A percentile compares a stretch with the other conserved stretches of the same genome.
Evolutionary conservation across 768 basidiomycete genomes (phyloP).

Genomic region (Trametes gibbosa): DNA sequence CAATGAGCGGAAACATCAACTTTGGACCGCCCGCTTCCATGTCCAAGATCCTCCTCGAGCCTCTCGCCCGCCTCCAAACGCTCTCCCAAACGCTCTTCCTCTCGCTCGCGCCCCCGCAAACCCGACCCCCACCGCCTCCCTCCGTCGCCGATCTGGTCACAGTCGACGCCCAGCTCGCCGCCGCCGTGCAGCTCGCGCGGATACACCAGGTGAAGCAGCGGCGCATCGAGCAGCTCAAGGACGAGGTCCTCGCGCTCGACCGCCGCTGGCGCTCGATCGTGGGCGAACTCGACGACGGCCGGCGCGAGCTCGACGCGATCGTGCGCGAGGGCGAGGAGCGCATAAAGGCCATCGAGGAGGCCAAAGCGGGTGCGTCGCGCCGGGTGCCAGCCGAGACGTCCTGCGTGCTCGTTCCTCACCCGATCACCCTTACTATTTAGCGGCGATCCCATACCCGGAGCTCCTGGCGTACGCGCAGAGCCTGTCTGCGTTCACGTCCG

Average conservation of each 20-base stretch:
- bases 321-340: constrained; percentile 76
- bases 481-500: constrained; percentile 82
- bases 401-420: background rate
- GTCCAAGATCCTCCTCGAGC: constrained; percentile 59
- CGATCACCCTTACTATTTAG: constrained; percentile 35
- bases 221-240: constrained; percentile 66
- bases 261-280: constrained; percentile 67
- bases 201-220: constrained; percentile 75
- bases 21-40: constrained; percentile 39
- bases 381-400: too few relatives aligned
- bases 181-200: constrained; percentile 62
- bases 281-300: constrained; percentile 60
- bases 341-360: constrained; percentile 64
- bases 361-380: constrained; percentile 57
- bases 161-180: constrained; percentile 63
- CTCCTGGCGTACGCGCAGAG: constrained; percentile 83
- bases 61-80: constrained; percentile 58
- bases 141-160: constrained; percentile 54
- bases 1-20: background rate
- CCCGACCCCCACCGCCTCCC: constrained; percentile 61
- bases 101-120: constrained; percentile 66
- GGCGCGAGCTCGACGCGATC: constrained; percentile 63
- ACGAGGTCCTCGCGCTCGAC: constrained; percentile 69
- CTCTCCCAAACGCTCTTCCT: constrained; percentile 70
- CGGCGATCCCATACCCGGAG: constrained; percentile 78